These are phyloP conservation scores for Rosa multiflora DNA, from an alignment of 306 rosid genomes.

Conservation along the genomic window DNA sequence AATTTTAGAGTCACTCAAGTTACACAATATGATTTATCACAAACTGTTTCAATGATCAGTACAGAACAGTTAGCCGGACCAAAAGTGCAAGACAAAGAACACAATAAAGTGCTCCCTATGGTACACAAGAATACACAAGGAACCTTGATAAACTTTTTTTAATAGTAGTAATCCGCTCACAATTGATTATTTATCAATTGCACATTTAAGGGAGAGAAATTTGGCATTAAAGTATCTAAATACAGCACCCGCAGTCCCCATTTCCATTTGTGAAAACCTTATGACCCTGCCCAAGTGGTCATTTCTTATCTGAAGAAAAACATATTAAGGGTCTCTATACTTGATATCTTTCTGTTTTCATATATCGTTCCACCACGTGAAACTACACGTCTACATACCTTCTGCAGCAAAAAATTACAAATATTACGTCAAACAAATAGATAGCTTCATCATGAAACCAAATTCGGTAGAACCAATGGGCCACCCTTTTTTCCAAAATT, in stretches of 20 bases:
- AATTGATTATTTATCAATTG: background rate
- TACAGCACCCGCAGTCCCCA: background rate
- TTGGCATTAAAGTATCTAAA: background rate
- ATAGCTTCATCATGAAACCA: slow-evolving; percentile 3
- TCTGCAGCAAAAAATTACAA: background rate
- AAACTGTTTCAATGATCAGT: background rate
- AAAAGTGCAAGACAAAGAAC: background rate
- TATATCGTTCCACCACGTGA: background rate
- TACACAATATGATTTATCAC: background rate
- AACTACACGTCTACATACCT: background rate
- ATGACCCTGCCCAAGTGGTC: background rate
- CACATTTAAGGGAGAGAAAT: background rate
- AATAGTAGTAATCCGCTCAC: background rate
- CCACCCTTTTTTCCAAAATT: slow-evolving; percentile 11
- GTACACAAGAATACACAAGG: background rate
- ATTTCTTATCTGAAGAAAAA: background rate
- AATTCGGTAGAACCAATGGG: slow-evolving; percentile 2
- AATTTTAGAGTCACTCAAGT: background rate
- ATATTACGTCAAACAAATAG: background rate
- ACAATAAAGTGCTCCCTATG: background rate
- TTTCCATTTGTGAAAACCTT: background rate
- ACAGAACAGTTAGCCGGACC: background rate
- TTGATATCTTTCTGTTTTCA: background rate
- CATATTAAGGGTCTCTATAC: background rate
- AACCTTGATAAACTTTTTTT: background rate